phyloP scores from a whole-genome alignment of 176 grass and related monocot genomes.

The Rhynchospora breviuscula region DNA sequence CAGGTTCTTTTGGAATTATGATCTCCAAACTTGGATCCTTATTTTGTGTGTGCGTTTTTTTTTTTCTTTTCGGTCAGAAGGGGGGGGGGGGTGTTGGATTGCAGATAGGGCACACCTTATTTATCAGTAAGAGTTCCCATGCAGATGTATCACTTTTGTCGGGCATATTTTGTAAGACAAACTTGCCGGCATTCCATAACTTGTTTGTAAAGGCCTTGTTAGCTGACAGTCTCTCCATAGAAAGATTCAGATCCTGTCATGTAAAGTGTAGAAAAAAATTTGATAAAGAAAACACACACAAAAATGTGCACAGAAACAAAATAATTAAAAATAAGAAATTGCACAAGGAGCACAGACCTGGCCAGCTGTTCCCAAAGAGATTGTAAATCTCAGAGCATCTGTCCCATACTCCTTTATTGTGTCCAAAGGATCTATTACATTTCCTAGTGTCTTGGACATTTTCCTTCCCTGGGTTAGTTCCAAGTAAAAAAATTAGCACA shows the following conservation, averaged over 20 bases:
- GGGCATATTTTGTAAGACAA: constrained; percentile 93
- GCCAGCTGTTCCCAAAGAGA: constrained; percentile 91
- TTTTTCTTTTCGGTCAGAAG: not conserved
- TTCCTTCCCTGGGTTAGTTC: constrained; percentile 62
- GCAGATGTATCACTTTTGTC: constrained; percentile 63
- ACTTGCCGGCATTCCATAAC: constrained; percentile 98
- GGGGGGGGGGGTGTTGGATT: not conserved
- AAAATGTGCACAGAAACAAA: not conserved
- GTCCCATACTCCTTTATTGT: constrained; percentile 95
- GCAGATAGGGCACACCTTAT: constrained; percentile 45
- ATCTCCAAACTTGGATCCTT: not conserved
- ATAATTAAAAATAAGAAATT: not conserved
- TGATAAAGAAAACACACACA: not conserved
- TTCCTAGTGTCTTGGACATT: constrained; percentile 96
- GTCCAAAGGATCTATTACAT: constrained; percentile 95
- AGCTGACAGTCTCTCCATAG: constrained; percentile 81
- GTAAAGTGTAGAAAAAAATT: constrained; percentile 24
- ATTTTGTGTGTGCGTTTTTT: not conserved
- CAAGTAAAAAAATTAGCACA: constrained; percentile 3
- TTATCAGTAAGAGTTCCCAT: constrained; percentile 74
- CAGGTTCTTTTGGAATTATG: not conserved
- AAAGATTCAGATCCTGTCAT: constrained; percentile 94
- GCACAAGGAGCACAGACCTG: constrained; percentile 49
- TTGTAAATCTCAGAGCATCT: constrained; percentile 94
- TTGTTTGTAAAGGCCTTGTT: constrained; percentile 99